Evolutionary conservation across 768 basidiomycete genomes (phyloP), one percentile per base, ranked within the genome.

Genomic region (Tulasnella sp.): DNA sequence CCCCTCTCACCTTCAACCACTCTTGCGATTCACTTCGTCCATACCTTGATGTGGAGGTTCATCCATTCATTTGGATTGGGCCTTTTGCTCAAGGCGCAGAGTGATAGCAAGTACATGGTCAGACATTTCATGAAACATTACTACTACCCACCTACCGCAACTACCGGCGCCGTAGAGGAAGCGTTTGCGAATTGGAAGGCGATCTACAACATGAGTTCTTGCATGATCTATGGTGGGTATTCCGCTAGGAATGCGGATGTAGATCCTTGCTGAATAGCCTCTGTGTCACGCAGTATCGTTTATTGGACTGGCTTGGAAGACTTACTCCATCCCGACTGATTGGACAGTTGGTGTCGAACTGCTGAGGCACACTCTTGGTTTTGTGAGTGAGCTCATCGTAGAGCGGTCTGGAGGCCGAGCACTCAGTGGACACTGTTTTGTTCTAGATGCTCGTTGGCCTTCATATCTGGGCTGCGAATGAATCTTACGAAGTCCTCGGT

Each of bases 141-240:
- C 77, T 88, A 94, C 76, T 98, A 98, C 79, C 85, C 88, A 14
- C 76, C 73, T 9, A 83, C 87, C 72, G 88, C 91, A 71, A 86
- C 85, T 17, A 87, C 86, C 5, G 87, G 88, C 62, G 95, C 96
- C 0, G 86, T 95, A n/a, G 84, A 88, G 42, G 97, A 99, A 78
- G 94, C 96, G 0, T 99, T 98, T 76, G 84, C 86, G 34, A 98
- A 97, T 79, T 99, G 95, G 95, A 98, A 98, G 80, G 84, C 84
- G 5, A 84, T 93, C 34, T 98, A 95, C 79, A 98, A 98, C 79
- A 79, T 94, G 80, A 94, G 91, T 79, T 83, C 95, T 84, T 90
- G 89, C 79, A 97, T 98, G 95, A 95, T 91, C 4, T 98, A 95
- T 79, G 89, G 95, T 95, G 73, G 22, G 84, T 80, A 0, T 35